Evolutionary conservation across 805 yeast genomes (phyloP), one percentile per base, ranked within the genome.

Genomic region (Candida ascalaphidarum): DNA sequence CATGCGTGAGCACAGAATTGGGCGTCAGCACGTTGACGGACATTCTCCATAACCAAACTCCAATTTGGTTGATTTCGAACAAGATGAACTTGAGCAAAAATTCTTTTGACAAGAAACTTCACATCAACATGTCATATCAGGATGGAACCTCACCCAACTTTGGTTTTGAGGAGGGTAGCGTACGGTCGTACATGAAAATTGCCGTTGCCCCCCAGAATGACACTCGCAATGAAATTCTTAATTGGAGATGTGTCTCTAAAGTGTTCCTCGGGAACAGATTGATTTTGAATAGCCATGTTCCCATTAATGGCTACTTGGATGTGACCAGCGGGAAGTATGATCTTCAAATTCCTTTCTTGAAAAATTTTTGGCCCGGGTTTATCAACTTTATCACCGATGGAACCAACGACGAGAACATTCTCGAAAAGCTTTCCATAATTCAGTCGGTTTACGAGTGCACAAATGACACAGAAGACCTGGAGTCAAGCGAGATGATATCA

Each of bases 311-410:
- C 0, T 58, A 50, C 29, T 31, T 27, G 6, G 35, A 40, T 18
- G 31, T 35, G 2, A 32, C 34, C 8, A 26, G 16, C 7, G 33
- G 44, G 5, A 28, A 32, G 11, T 51, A 39, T 28, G 46, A 48
- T 7, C 40, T 59, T 11, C 48, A 51, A 17, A 36, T 58, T 11
- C 68, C 69, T 4, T 58, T 62, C 27, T 38, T 59, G 40, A 54
- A 44, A 31, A 44, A 41, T 14, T 63, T 62, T 36, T 56, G 65
- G 55, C 41, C 53, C 1, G 68, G 69, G 1, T 58, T 51, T 34
- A 39, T 63, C 14, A 40, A 57, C 10, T 59, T 44, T 30, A 37
- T 59, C 25, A 34, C 44, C 26, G 58, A 58, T 37, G 68, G 68
- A 4, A 35, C 34, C 15, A 32, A 29, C 17, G 37, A 37, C 14